phyloP scores from a whole-genome alignment of 208 protist genomes.

The Wallacemonas sp. region DNA sequence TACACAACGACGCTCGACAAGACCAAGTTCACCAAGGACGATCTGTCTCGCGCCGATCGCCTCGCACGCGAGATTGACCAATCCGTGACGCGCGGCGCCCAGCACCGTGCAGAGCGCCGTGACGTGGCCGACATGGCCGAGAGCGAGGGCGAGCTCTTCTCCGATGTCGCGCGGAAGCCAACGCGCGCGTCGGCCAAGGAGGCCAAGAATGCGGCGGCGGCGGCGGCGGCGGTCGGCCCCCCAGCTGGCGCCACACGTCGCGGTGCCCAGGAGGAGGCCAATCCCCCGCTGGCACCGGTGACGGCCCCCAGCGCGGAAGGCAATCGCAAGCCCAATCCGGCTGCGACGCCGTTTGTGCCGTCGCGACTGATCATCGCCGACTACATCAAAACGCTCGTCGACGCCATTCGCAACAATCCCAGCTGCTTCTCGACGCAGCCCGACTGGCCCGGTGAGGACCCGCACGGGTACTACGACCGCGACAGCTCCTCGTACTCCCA shows the following conservation, averaged over 20 bases:
- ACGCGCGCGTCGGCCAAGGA: conserved; percentile 22
- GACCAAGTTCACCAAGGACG: conserved; percentile 72
- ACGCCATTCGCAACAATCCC: conserved; percentile 42
- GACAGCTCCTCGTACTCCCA: conserved; percentile 69
- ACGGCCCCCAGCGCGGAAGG: conserved; percentile 6
- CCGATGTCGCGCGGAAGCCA: conserved; percentile 58
- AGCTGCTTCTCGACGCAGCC: conserved; percentile 47
- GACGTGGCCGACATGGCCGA: conserved; percentile 49
- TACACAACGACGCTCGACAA: conserved; percentile 92
- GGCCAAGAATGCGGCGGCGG: conserved; percentile 18
- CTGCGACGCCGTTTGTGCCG: conserved; percentile 48
- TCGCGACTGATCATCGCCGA: conserved; percentile 33
- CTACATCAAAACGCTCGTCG: conserved; percentile 58
- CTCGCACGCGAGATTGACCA: conserved; percentile 80
- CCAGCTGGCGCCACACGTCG: conserved; percentile 17
- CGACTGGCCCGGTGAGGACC: conserved; percentile 61
- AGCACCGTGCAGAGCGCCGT: conserved; percentile 73
- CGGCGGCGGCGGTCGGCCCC: not conserved
- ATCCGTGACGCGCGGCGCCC: conserved; percentile 50
- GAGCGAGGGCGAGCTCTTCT: conserved; percentile 82
- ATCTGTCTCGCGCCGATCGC: conserved; percentile 62
- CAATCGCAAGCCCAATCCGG: conserved; percentile 46
- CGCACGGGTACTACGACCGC: conserved; percentile 51
- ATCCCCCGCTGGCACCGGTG: conserved; percentile 3
- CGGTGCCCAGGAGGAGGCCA: conserved; percentile 13